Evolutionary conservation across 2,329 filamentous ascomycete genomes (phyloP), one percentile per base, ranked within the genome.

Genomic region (Westerdykella sp.): DNA sequence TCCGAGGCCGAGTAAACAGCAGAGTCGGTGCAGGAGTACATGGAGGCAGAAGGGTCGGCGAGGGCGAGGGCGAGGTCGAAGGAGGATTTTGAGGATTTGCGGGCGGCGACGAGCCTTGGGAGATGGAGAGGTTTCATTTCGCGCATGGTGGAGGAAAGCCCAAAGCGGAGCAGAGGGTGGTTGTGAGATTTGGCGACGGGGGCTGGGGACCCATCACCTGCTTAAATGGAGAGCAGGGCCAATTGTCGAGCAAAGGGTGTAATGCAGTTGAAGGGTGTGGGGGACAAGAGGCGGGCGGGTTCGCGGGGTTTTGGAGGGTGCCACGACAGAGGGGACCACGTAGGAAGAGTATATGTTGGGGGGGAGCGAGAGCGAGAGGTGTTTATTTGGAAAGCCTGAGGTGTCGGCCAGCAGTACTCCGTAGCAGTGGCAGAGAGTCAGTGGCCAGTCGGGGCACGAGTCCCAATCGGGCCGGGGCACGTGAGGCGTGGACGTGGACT

Each of bases 1-100:
- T 85, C 84, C 15, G 85, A 87, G 10, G 74, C 74, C 14, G 77
- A 81, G 52, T 62, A 65, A 50, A 65, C 65, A 15, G 60, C 60
- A 47, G 65, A 67, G 43, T 66, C 62, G 44, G 60, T 51, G 44
- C 50, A 63, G 25, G 63, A 63, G 44, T 60, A 57, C 22, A 66
- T 48, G 4, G 63, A 66, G 5, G 52, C 51, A 25, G 62, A 53
- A 15, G 55, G 60, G 11, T 66, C 59, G 41, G 56, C 44, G 30
- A 32, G 12, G 41, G 56, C 44, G 30, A 32, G 12, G 35, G 54
- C 48, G 61, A 64, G 60, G 45, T 59, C 61, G 50, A 62, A 48
- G 9, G 61, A 63, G 45, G 51, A 54, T 40, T 62, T 65, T 22
- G 62, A 63, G 7, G 61, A 59, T 44, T 61, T 64, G 54, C 60